Conservation (phyloP, 1,284 basidiomycete species). For the Austroboletus rostrupii region DNA sequence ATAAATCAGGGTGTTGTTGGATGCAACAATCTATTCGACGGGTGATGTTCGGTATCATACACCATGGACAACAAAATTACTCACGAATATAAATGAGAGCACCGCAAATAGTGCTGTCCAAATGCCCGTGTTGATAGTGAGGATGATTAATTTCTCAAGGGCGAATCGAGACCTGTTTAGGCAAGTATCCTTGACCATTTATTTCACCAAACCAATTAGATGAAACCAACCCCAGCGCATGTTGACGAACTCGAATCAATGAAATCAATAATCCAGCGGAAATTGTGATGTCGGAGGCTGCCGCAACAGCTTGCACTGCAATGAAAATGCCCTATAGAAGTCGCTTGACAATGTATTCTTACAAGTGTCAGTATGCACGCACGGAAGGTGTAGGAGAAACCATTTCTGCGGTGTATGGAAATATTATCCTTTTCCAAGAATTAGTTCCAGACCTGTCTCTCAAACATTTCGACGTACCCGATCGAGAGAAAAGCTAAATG, state of each 20-base stretch:
- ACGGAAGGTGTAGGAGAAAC: background rate
- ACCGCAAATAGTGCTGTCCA: conserved; percentile 9
- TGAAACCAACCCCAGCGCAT: background rate
- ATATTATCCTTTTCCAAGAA: background rate
- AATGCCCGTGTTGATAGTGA: conserved; percentile 9
- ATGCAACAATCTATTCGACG: background rate
- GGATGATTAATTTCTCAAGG: conserved; percentile 4
- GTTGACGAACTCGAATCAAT: background rate
- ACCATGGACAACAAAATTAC: background rate
- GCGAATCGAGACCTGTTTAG: background rate
- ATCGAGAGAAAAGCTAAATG: conserved; percentile 1
- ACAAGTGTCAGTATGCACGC: background rate
- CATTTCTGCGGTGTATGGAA: background rate
- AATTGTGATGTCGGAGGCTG: conserved; percentile 1
- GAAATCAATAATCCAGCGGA: background rate
- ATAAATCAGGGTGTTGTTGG: conserved; percentile 3
- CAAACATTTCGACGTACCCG: background rate
- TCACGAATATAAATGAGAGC: conserved; percentile 4
- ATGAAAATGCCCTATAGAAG: background rate
- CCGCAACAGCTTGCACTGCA: background rate
- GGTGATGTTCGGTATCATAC: background rate
- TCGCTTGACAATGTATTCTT: background rate
- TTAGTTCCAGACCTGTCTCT: background rate
- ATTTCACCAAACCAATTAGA: background rate
- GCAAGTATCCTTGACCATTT: background rate